Evolutionary conservation across 805 yeast genomes (phyloP), one percentile per base, ranked within the genome.

Genomic region (Candida sonorensis): DNA sequence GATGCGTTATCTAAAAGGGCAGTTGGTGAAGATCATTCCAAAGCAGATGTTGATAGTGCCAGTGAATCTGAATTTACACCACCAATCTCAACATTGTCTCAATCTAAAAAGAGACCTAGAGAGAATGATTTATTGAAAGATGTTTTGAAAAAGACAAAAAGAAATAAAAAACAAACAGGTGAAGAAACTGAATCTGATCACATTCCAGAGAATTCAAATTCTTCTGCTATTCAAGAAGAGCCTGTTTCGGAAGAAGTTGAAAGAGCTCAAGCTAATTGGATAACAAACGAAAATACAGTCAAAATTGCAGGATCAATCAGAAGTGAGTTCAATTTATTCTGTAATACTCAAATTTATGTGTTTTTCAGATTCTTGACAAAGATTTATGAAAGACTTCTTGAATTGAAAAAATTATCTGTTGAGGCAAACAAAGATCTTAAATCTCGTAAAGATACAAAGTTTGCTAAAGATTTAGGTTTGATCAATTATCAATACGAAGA

Each of bases 301-400:
- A 39, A 42, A 8, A 33, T 45, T 16, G 32, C 39, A 10, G 62
- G 62, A 34, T 45, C 42, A n/a, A 40, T 36, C 34, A 71, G 88
- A 47, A 64, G 63, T 19, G 72, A 67, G 29, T 86, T 63, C 64
- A 88, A 87, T 54, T 57, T 88, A 47, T 92, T 90, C 65, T 85
- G 84, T 40, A 88, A 90, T 57, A 80, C 95, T 4, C 78, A 88
- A 36, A 73, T 88, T 23, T 92, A 92, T 51, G 83, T 87, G 21
- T 87, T 92, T 48, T 75, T 87, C 72, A 83, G 98, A 45, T 81
- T 82, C 45, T 64, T 88, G 53, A 77, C 84, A 41, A 82, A 85
- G 3, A 59, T 92, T 15, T 90, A 85, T 54, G 82, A 76, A 48
- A 74, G 99, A 46, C 64, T 92, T 36, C 60, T 63, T 16, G 95